A percentile compares a stretch with the other conserved stretches of the same genome.
Evolutionary conservation across 1,139 yeast genomes (phyloP).

Genomic region (Taphrina deformans): DNA sequence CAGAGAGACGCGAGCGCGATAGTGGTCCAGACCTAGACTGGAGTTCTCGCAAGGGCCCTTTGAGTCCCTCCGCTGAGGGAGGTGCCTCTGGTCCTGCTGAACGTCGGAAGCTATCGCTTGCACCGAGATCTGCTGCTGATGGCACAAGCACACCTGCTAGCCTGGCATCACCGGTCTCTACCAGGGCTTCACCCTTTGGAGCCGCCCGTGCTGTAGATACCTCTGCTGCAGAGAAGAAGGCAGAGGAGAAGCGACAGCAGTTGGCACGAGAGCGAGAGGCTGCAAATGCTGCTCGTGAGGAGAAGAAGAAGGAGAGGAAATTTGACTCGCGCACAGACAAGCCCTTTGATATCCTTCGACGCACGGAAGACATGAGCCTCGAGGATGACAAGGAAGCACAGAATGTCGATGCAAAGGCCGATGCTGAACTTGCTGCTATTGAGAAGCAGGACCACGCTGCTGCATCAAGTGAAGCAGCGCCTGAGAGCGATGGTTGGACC

Average conservation of each 20-base stretch:
- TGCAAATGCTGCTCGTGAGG: conserved; percentile 35
- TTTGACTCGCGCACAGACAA: conserved; percentile 2
- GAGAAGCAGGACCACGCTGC: conserved; percentile 42
- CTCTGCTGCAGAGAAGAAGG: conserved; percentile 42
- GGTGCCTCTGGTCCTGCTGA: conserved; percentile 37
- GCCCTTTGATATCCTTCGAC: conserved; percentile 26
- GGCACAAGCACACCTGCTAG: conserved; percentile 34
- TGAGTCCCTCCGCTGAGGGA: conserved; percentile 12
- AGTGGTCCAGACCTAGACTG: conserved; percentile 32
- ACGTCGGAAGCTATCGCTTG: conserved; percentile 38
- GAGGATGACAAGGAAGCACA: conserved; percentile 20
- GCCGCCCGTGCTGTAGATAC: conserved; percentile 50
- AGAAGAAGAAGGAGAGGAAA: conserved; percentile 35
- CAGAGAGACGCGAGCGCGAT: conserved; percentile 25
- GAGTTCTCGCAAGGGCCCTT: conserved; percentile 32
- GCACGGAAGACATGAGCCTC: conserved; percentile 18
- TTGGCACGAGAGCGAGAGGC: conserved; percentile 40
- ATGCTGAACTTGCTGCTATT: conserved; percentile 40
- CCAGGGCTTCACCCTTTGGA: conserved; percentile 45
- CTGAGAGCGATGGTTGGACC: conserved; percentile 62
- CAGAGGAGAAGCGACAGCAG: conserved; percentile 43
- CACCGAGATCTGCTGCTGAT: conserved; percentile 33
- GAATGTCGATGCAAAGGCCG: conserved; percentile 31
- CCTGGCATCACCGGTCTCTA: conserved; percentile 39
- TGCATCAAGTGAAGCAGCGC: conserved; percentile 49